These are phyloP conservation scores for Daphne laureola DNA, from an alignment of 441 rosid species.

Conservation along the genomic window DNA sequence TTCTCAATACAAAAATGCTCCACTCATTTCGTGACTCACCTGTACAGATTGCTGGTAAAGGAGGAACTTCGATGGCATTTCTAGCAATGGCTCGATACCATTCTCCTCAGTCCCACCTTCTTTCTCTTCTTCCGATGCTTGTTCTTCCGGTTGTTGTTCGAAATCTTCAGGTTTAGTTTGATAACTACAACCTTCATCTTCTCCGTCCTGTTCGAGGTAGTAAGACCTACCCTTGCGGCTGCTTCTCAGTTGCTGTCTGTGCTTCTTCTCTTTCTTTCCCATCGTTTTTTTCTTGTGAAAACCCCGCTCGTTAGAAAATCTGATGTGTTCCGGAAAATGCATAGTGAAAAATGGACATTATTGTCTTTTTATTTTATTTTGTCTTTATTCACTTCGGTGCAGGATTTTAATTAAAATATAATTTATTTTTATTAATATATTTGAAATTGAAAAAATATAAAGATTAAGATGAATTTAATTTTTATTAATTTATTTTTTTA, in stretches of 20 bases:
- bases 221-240: slow-evolving; percentile 33
- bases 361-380: too few relatives aligned
- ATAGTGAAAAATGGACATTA: too few relatives aligned
- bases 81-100: slow-evolving; percentile 19
- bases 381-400: too few relatives aligned
- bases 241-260: slow-evolving; percentile 41
- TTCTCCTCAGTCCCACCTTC: slow-evolving; percentile 21
- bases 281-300: slow-evolving; percentile 20
- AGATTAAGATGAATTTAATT: too few relatives aligned
- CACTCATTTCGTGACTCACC: slow-evolving; percentile 22
- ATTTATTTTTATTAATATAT: too few relatives aligned
- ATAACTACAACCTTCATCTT: slow-evolving; percentile 18
- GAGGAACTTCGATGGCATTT: slow-evolving; percentile 66
- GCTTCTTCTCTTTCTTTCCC: slow-evolving; percentile 73
- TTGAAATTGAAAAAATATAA: too few relatives aligned
- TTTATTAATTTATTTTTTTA: too few relatives aligned
- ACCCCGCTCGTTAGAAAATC: too few relatives aligned
- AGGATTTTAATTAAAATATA: too few relatives aligned
- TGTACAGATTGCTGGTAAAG: slow-evolving; percentile 78
- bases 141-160: slow-evolving; percentile 23
- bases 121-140: slow-evolving; percentile 18
- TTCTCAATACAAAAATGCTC: background rate
- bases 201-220: slow-evolving; percentile 25
- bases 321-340: too few relatives aligned
- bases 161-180: slow-evolving; percentile 23